phyloP scores from a whole-genome alignment of 164 flowering plant genomes.

The Kingdonia uniflora region DNA sequence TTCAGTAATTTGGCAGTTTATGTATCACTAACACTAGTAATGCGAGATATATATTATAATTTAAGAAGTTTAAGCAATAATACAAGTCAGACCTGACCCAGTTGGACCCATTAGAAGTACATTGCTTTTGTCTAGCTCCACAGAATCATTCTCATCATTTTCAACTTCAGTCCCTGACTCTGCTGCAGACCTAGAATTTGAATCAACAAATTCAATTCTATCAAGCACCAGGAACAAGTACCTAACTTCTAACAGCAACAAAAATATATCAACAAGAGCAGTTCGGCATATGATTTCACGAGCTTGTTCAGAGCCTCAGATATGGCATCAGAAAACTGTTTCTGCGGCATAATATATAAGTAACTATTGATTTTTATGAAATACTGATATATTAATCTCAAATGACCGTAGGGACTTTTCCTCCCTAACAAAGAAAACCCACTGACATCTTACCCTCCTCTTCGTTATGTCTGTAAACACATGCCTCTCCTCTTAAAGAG shows the following conservation, averaged over 20 bases:
- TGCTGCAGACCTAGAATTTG: constrained; percentile 54
- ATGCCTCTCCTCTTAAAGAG: no score
- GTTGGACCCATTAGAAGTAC: constrained; percentile 98
- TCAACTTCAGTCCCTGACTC: constrained; percentile 31
- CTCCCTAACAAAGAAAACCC: no score
- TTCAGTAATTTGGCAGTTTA: no score
- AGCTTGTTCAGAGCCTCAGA: no score
- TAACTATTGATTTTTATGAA: no score
- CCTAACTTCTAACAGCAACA: constrained; percentile 2
- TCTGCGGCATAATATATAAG: no score
- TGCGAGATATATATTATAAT: background rate
- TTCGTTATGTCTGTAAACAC: no score
- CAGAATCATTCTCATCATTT: constrained; percentile 54
- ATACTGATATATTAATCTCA: no score
- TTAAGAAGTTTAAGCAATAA: background rate
- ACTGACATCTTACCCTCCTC: no score
- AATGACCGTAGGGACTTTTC: no score
- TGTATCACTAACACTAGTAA: background rate
- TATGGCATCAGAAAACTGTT: no score
- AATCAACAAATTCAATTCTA: constrained; percentile 16
- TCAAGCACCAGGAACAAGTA: constrained; percentile 3
- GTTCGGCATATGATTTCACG: no score
- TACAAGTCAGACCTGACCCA: constrained; percentile 64
- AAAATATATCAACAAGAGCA: background rate
- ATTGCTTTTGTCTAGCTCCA: constrained; percentile 97